Evolutionary conservation across 23 red algal species (phyloP).

Genomic region (Gracilaria vermiculophylla): DNA sequence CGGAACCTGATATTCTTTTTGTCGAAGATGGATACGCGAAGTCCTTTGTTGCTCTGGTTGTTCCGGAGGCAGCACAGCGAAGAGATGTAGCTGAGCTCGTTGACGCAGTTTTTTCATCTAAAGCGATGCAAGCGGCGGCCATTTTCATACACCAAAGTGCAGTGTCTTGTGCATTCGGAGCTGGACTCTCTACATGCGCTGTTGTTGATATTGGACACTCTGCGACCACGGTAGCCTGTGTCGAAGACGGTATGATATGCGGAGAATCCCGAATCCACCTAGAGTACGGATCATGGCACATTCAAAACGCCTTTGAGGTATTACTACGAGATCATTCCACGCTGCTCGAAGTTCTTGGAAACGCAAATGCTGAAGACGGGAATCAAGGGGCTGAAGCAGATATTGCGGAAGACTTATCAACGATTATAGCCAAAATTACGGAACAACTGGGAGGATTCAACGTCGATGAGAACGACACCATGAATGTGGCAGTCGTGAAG

Average conservation of each 20-base stretch:
- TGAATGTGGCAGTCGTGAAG: slow-evolving; percentile 35
- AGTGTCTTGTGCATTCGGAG: slow-evolving; percentile 67
- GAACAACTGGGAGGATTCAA: slow-evolving; percentile 51
- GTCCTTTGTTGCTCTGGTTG: slow-evolving; percentile 44
- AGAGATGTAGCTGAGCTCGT: slow-evolving; percentile 70
- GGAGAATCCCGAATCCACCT: slow-evolving; percentile 65
- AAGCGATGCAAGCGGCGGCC: slow-evolving; percentile 19
- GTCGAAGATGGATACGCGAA: slow-evolving; percentile 23
- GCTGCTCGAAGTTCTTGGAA: slow-evolving; percentile 10
- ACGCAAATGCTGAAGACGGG: neutral
- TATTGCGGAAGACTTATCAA: slow-evolving; percentile 22
- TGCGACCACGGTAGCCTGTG: slow-evolving; percentile 51
- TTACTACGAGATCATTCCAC: slow-evolving; percentile 11
- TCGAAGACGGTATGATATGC: slow-evolving; percentile 75
- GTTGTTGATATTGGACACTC: slow-evolving; percentile 84
- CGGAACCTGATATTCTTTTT: neutral
- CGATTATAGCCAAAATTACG: slow-evolving; percentile 22
- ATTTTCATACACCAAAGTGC: slow-evolving; percentile 77
- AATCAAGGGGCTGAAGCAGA: neutral
- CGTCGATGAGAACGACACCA: slow-evolving; percentile 57
- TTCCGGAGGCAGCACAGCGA: slow-evolving; percentile 60
- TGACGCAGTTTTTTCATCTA: slow-evolving; percentile 24
- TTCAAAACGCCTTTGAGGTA: slow-evolving; percentile 52
- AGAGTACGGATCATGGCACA: slow-evolving; percentile 55
- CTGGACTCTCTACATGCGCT: slow-evolving; percentile 62